A percentile compares a stretch with the other conserved stretches of the same genome.
Evolutionary conservation across 257 asterid species (phyloP).

Genomic region (Ballota nigra): DNA sequence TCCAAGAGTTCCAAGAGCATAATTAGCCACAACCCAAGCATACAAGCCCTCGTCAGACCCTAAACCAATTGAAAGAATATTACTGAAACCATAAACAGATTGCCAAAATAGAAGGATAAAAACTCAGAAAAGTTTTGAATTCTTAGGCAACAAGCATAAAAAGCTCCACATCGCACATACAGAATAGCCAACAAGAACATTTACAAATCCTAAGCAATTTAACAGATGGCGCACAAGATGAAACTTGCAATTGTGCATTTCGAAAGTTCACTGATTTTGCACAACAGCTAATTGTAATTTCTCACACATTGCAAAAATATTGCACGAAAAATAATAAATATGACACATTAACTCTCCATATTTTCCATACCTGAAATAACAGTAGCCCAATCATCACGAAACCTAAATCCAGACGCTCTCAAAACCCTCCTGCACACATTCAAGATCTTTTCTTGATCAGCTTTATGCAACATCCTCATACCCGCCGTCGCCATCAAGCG

Average conservation of each 20-base stretch:
- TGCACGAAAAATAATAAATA: background rate
- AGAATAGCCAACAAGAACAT: background rate
- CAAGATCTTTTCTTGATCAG: constrained; percentile 70
- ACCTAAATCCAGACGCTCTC: constrained; percentile 69
- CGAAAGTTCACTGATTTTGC: background rate
- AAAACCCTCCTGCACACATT: constrained; percentile 61
- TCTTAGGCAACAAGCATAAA: background rate
- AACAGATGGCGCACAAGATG: background rate
- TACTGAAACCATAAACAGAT: constrained; percentile 2
- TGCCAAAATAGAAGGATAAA: background rate
- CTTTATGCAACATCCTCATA: constrained; percentile 68
- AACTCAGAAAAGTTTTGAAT: background rate
- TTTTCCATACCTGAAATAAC: constrained; percentile 73
- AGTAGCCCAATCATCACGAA: constrained; percentile 79
- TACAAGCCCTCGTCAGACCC: constrained; percentile 97
- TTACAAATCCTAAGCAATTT: background rate
- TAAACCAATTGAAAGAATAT: constrained; percentile 26
- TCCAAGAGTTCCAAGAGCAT: constrained; percentile 94
- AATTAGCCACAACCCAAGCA: constrained; percentile 98
- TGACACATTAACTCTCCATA: background rate
- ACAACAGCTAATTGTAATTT: background rate
- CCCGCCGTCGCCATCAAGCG: constrained; percentile 97
- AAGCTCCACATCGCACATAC: background rate
- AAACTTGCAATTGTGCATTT: background rate
- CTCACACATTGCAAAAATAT: background rate